Conservation (phyloP, 78 protist genomes). For the Monocercomonoides exilis region DNA sequence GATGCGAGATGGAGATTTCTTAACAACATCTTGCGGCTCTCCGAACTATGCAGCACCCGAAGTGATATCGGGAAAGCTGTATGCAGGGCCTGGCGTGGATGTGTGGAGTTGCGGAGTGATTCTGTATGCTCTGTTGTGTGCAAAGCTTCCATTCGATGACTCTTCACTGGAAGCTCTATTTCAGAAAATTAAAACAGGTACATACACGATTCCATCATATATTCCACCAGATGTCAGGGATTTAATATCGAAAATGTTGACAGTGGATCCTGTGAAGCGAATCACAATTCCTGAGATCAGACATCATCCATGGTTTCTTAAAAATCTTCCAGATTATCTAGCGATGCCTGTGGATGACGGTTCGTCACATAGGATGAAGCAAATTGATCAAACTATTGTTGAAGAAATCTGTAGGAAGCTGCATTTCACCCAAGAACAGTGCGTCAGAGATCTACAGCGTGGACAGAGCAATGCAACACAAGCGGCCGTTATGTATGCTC, state of each 20-base stretch:
- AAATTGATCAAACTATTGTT: neutral
- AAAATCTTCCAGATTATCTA: conserved; percentile 57
- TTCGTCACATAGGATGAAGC: neutral
- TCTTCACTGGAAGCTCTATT: conserved; percentile 88
- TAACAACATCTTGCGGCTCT: conserved; percentile 90
- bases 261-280: conserved; percentile 86
- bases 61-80: conserved; percentile 79
- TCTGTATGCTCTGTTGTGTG: conserved; percentile 87
- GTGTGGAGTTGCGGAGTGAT: conserved; percentile 75
- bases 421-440: conserved; percentile 15
- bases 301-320: conserved; percentile 73
- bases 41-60: conserved; percentile 99
- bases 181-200: conserved; percentile 77
- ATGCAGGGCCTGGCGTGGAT: conserved; percentile 92
- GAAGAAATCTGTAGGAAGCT: conserved; percentile 14
- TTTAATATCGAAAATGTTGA: conserved; percentile 77
- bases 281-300: conserved; percentile 75
- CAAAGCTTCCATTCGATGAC: conserved; percentile 94
- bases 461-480: conserved; percentile 25
- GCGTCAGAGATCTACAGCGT: neutral
- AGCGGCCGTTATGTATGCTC: conserved; percentile 29
- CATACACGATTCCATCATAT: conserved; percentile 61
- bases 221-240: conserved; percentile 63
- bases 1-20: conserved; percentile 91
- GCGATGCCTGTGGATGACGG: neutral